phyloP scores from a whole-genome alignment of 805 yeast species.

The Nakazawaea peltata region DNA sequence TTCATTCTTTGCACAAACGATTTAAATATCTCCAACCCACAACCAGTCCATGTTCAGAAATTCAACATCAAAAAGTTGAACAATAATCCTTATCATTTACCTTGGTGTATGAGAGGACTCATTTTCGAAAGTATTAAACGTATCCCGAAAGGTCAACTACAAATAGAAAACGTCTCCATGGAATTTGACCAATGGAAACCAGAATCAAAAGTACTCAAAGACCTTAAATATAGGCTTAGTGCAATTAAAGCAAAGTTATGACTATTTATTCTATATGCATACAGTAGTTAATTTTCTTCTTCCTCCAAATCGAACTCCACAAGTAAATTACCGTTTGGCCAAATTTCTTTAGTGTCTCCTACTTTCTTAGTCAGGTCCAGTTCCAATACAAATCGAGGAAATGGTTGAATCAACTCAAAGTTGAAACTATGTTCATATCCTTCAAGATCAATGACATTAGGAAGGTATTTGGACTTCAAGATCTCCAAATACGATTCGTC shows the following conservation, averaged over 20 bases:
- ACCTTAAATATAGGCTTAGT: slow-evolving; percentile 54
- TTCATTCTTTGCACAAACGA: slow-evolving; percentile 72
- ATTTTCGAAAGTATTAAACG: slow-evolving; percentile 40
- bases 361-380: slow-evolving; percentile 14
- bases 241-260: slow-evolving; percentile 24
- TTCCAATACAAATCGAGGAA: slow-evolving; percentile 23
- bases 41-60: slow-evolving; percentile 20
- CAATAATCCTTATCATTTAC: slow-evolving; percentile 76
- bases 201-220: slow-evolving; percentile 71
- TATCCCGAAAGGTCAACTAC: slow-evolving; percentile 38
- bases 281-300: slow-evolving; percentile 14
- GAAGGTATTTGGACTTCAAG: slow-evolving; percentile 12
- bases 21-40: slow-evolving; percentile 24
- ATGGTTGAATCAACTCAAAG: slow-evolving; percentile 26
- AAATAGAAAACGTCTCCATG: slow-evolving; percentile 50
- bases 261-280: slow-evolving; percentile 9
- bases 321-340: slow-evolving; percentile 30
- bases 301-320: slow-evolving; percentile 17
- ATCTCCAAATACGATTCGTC: slow-evolving; percentile 1
- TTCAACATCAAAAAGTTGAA: slow-evolving; percentile 63
- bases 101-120: slow-evolving; percentile 89
- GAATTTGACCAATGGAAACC: slow-evolving; percentile 88
- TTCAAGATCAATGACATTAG: slow-evolving; percentile 6
- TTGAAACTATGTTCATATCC: slow-evolving; percentile 18
- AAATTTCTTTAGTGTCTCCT: slow-evolving; percentile 20